Base-by-base conservation (phyloP, 352 stramenopile genomes). In the Pythium pectinolyticum region DNA sequence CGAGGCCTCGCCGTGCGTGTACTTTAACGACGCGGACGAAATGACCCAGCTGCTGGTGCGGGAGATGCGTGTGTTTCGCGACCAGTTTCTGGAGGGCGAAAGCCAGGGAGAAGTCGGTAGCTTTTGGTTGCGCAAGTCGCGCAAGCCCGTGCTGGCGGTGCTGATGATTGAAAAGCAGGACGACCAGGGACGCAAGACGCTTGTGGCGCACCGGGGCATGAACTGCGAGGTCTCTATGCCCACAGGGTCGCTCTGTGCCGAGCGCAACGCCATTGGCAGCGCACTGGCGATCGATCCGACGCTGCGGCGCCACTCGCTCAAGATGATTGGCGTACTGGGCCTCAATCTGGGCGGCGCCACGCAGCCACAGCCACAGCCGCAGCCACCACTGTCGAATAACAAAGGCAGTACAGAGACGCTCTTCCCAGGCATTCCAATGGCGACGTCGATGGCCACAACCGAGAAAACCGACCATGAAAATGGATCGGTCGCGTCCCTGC, bases 221-320 rank as follows among this genome's bases (percentile, higher is more conserved):
- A 99, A 99, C 79, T 99, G 98, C 81, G 97, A 99, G 74, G 96
- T 99, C 34, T 97, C 85, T 24, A 98, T 98, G 94, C 92, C 92
- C n/a, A 98, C 92, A 28, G 88, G 96, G 2, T 98, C 90, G 37
- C 84, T 99, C 17, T 99, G 96, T 74, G 92, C 97, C 3, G 97
- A 99, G 78, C 85, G 97, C 20, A 99, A 99, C 63, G 97, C 97
- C 1, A 99, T 99, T 71, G 97, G 97, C 50, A 98, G 90, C 49
- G 97, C 97, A 3, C 70, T 99, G n/a, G 97, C 96, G 3, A 85
- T 74, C 37, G 93, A 99, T 70, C 94, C 94, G 32, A 94, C 82
- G 46, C 78, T 99, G 47, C 94, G 82, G 51, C 85, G 97, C 7
- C 78, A 94, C 32, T 76, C 98, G 34, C 84, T 99, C 58, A 92